These are phyloP conservation scores for Microcyclospora tardicrescens DNA, from an alignment of 2,329 filamentous ascomycete species.

Conservation along the genomic window DNA sequence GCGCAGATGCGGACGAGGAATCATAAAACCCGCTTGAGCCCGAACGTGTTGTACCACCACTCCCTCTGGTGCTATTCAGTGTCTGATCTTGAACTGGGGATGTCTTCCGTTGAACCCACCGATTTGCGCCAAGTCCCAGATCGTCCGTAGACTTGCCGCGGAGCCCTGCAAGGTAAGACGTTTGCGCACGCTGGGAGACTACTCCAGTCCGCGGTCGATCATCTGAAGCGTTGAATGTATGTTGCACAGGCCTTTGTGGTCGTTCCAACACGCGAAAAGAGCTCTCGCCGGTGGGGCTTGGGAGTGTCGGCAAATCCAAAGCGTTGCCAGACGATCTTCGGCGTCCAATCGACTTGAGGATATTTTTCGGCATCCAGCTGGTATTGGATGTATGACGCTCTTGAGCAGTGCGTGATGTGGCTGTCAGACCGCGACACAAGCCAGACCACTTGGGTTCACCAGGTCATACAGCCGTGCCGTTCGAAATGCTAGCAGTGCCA, in stretches of 20 bases:
- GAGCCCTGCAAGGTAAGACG: constrained; percentile 22
- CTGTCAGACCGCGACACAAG: background rate
- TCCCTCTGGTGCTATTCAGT: constrained; percentile 30
- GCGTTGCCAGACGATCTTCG: constrained; percentile 44
- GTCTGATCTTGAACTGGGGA: constrained; percentile 8
- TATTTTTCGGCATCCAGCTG: constrained; percentile 41
- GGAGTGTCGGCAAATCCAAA: constrained; percentile 25
- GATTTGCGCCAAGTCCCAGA: constrained; percentile 14
- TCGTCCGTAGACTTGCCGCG: constrained; percentile 23
- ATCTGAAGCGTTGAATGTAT: constrained; percentile 13
- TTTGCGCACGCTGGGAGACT: constrained; percentile 18
- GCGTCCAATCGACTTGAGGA: constrained; percentile 39
- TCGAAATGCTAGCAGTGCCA: background rate
- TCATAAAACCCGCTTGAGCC: constrained; percentile 32
- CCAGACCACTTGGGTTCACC: too few species aligned
- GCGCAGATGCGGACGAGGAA: constrained; percentile 32
- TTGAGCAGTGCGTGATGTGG: background rate
- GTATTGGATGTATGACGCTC: constrained; percentile 6
- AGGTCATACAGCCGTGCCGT: too few species aligned
- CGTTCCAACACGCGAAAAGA: constrained; percentile 45
- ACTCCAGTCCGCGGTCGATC: constrained; percentile 19
- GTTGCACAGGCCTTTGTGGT: constrained; percentile 31
- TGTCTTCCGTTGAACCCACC: constrained; percentile 12
- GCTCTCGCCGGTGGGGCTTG: constrained; percentile 13
- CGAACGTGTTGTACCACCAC: constrained; percentile 37